A percentile compares a stretch with the other conserved stretches of the same genome.
phyloP scores from a whole-genome alignment of 306 rosid species.

The Sicyos baderoa region DNA sequence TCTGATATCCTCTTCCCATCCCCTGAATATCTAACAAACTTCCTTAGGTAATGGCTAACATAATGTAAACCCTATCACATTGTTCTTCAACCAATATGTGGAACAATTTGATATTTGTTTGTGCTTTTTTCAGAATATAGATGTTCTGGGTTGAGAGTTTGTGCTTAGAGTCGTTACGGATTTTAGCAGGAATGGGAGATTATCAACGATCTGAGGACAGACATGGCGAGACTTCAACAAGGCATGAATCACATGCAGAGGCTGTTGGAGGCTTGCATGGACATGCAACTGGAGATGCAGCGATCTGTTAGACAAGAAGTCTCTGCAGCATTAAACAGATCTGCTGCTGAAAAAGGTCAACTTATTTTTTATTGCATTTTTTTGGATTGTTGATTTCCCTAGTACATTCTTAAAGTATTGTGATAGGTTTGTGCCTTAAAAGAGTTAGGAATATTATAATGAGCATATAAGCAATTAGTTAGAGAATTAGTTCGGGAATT shows the following conservation, averaged over 20 bases:
- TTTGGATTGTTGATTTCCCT: too few relatives aligned
- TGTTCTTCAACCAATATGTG: background rate
- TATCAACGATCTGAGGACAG: slow-evolving; percentile 81
- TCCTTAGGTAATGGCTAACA: too few relatives aligned
- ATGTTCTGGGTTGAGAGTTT: background rate
- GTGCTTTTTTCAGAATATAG: background rate
- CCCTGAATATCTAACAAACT: too few relatives aligned
- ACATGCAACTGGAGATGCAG: slow-evolving; percentile 98
- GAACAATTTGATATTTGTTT: background rate
- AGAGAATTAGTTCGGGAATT: too few relatives aligned
- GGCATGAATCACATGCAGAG: slow-evolving; percentile 99
- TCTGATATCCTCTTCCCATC: too few relatives aligned
- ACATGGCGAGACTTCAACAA: slow-evolving; percentile 97
- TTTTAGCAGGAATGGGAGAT: slow-evolving; percentile 91
- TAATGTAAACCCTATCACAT: too few relatives aligned
- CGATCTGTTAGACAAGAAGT: slow-evolving; percentile 99
- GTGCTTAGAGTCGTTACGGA: background rate
- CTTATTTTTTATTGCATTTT: background rate
- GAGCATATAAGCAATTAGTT: too few relatives aligned
- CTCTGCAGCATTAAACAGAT: slow-evolving; percentile 88
- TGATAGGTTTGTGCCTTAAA: too few relatives aligned
- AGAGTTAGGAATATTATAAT: too few relatives aligned
- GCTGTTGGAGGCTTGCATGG: slow-evolving; percentile 99
- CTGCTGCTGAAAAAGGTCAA: slow-evolving; percentile 73
- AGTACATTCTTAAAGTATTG: too few relatives aligned